Base-by-base conservation (phyloP, 176 grass and related monocot species). In the Olyra latifolia region DNA sequence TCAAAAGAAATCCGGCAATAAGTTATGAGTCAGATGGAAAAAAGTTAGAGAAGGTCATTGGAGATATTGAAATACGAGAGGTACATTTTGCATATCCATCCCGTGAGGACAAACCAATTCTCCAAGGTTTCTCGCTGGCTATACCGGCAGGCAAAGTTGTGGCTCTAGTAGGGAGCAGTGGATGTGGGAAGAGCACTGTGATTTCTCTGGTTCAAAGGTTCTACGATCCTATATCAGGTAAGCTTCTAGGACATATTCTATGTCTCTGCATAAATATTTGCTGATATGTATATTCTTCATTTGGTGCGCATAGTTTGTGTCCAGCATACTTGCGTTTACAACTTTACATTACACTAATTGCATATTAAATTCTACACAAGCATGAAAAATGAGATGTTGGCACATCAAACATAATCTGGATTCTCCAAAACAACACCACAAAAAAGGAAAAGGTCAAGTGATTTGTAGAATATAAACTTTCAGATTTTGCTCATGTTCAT, bases 11-110 rank as follows among this genome's bases (percentile, higher is more conserved):
- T 27, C 85, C 91, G n/a, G 30, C 25, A 5, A 93, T 93, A 66
- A 68, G 86, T 25, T 81, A 73, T 10, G 63, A 59, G 50, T 74
- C 68, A 13, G 22, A 72, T 22, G 91, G 88, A 44, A 44, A 22
- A 79, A 53, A 80, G 10, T 23, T 90, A 79, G 52, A 85, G 32
- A 82, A 88, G 7, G 47, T 90, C 1, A 61, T 4, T 32, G 88
- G 85, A 71, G 62, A 85, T 8, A 76, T 88, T 46, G 64, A 82
- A 76, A 66, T 93, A 15, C 40, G 45, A 23, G 58, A 68, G 41
- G 88, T 93, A 40, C 10, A 85, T 59, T 90, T 93, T 46, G 40
- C 49, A 9, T 93, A 93, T 84, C 88, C 91, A n/a, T 90, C 81
- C 1, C 74, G 91, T 29, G 40, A 48, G 3, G 82, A 85, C 14